Evolutionary conservation across 257 asterid genomes (phyloP), one percentile per base, ranked within the genome.

Genomic region (Nicotiana paniculata): DNA sequence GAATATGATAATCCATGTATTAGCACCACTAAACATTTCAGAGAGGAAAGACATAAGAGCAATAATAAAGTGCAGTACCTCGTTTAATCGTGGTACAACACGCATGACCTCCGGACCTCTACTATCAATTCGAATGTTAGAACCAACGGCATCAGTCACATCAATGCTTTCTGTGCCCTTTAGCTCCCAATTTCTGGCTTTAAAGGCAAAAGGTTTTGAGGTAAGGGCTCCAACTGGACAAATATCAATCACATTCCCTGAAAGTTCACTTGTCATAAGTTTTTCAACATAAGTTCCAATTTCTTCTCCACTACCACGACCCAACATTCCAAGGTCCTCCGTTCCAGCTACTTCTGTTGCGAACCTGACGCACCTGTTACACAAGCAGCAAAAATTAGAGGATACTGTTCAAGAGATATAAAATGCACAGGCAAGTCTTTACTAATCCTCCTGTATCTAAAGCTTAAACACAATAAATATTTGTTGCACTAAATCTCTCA

Each of bases 271-370:
- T 79, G 98, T 92, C 99, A 96, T 96, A 65, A 96, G 97, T 75
- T 83, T 91, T 86, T 94, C 99, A 68, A 96, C 99, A 81, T 96
- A 96, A 75, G 99, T 96, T 82, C 99, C 99, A 70, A 96, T 96
- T 90, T 96, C 99, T 93, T 96, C 99, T 85, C 98, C 99, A 84
- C 99, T 96, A 59, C 99, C 99, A 89, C 99, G 99, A 46, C 99
- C 99, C 86, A 96, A 85, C 91, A 96, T 90, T 82, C 99, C 99
- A 81, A 96, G 98, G 87, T 96, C 99, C 87, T 93, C 91, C 84
- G 93, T 97, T 37, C 99, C 99, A 82, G 99, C 99, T 68, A 96
- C 66, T 89, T 96, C 98, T 35, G 96, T 80, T 32, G 98, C 98
- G 89, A 96, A 96, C 87, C 99, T 90, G 77, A 96, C 99, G 81